Base-by-base conservation (phyloP, 371 early-diverging fungal genomes). In the Synchytrium microbalum region DNA sequence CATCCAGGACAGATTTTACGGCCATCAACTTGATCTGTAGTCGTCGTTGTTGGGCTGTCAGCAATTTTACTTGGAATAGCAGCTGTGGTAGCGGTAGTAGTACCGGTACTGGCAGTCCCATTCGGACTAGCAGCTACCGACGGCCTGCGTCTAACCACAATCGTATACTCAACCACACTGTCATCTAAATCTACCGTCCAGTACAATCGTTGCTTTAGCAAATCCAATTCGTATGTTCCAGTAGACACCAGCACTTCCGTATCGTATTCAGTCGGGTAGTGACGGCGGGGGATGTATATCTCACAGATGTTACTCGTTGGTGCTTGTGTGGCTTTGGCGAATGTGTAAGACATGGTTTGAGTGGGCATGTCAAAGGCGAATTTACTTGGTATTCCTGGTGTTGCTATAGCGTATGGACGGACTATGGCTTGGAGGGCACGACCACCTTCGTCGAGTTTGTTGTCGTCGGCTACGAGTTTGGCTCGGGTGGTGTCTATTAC, bases 331-430 rank as follows among this genome's bases (percentile, higher is more conserved):
- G 56, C 24, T 51, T n/a, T 13, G 56, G 25, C 13, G 59, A 32
- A 59, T 13, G 32, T 32, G 59, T 23, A 59, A 10, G 10, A 31
- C 32, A 59, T 32, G 8, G 33, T 29, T 13, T 8, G 13, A 13
- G 28, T 46, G 16, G 27, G 32, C 27, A 64, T 38, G 26, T 68
- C 66, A 46, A 74, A 74, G 1, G 29, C 14, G 25, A 67, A 53
- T 14, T 58, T 32, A 19, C 32, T 24, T 16, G 72, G 72, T 24
- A 64, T 66, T 13, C 76, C 76, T n/a, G 74, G 74, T 3, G 63
- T 67, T 19, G 59, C 28, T 3, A 72, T 59, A 8, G 76, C 70
- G 59, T 65, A 70, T 2, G 76, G 76, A 38, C 76, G 52, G n/a
- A 58, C 60, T 57, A 76, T 72, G 1, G 76, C 67, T 57, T 46